These are phyloP conservation scores for Ophiostoma pallidulum DNA, from an alignment of 2,329 filamentous ascomycete species.

Conservation along the genomic window DNA sequence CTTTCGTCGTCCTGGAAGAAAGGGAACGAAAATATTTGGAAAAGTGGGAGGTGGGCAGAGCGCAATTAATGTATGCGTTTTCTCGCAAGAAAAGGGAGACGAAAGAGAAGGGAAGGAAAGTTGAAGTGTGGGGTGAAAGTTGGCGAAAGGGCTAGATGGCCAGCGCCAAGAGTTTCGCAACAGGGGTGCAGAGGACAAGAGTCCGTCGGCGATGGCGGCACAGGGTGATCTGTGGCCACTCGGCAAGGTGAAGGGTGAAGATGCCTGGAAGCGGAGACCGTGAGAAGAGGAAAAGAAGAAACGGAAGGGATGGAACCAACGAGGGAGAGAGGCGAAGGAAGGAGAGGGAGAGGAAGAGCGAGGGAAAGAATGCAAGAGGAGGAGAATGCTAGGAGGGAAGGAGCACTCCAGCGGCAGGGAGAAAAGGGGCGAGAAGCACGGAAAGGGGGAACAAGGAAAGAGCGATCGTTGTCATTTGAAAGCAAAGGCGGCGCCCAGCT, in stretches of 20 bases:
- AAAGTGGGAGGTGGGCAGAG: background rate
- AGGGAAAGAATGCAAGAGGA: background rate
- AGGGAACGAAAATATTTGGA: background rate
- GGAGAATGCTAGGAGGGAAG: background rate
- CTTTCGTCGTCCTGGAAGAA: constrained; percentile 1
- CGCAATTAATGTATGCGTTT: background rate
- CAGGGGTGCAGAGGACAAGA: too few species aligned
- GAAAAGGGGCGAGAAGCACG: background rate
- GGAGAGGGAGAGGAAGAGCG: background rate
- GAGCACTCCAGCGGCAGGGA: background rate
- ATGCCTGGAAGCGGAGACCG: too few species aligned
- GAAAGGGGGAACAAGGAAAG: constrained; percentile 4
- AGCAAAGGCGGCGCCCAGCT: background rate
- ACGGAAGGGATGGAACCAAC: too few species aligned
- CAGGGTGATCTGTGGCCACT: too few species aligned
- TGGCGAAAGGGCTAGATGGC: too few species aligned
- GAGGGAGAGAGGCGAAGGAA: background rate
- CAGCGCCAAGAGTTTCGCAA: too few species aligned
- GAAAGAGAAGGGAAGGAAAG: background rate
- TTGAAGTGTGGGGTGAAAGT: background rate
- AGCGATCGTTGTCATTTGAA: background rate
- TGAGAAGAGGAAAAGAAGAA: background rate
- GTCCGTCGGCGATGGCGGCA: too few species aligned
- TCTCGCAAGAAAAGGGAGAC: constrained; percentile 8
- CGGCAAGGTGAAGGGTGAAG: background rate